Percentiles rank a stretch among this genome's conserved stretches.
These are phyloP conservation scores for Papiliotrema laurentii DNA, from an alignment of 1,284 basidiomycete species.

Conservation along the genomic window DNA sequence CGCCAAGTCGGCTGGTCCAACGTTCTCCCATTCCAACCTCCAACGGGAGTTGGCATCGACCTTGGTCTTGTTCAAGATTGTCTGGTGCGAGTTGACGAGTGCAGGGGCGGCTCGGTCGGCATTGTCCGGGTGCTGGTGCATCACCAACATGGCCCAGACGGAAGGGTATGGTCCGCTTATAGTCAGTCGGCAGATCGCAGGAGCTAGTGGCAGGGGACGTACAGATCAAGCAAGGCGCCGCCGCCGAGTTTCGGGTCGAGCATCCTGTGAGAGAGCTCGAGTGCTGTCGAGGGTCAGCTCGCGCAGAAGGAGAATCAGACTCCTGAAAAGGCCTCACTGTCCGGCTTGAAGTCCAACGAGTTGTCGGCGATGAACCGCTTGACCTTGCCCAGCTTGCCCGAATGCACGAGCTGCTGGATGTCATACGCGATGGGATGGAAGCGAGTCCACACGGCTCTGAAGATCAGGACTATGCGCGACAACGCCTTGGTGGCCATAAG, in stretches of 20 bases:
- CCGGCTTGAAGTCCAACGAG: slow-evolving; percentile 64
- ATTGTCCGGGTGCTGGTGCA: slow-evolving; percentile 69
- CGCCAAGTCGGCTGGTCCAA: slow-evolving; percentile 30
- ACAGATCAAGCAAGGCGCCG: slow-evolving; percentile 77
- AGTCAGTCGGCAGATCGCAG: slow-evolving; percentile 13
- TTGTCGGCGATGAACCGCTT: slow-evolving; percentile 60
- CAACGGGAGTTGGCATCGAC: slow-evolving; percentile 77
- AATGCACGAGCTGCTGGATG: slow-evolving; percentile 41
- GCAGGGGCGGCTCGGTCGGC: slow-evolving; percentile 58
- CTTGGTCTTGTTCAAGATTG: slow-evolving; percentile 61
- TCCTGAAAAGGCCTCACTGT: slow-evolving; percentile 54
- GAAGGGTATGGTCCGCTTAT: slow-evolving; percentile 73
- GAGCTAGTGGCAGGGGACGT: slow-evolving; percentile 45
- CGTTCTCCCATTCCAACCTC: slow-evolving; percentile 61
- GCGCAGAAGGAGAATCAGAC: neutral
- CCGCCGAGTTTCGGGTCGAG: slow-evolving; percentile 76
- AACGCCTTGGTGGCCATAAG: neutral
- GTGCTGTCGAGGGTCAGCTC: neutral
- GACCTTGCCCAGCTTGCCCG: slow-evolving; percentile 43
- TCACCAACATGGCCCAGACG: slow-evolving; percentile 71
- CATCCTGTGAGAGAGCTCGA: slow-evolving; percentile 58
- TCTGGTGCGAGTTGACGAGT: slow-evolving; percentile 41
- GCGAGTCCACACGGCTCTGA: slow-evolving; percentile 47
- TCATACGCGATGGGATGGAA: slow-evolving; percentile 47
- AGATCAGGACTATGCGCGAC: neutral